These are phyloP conservation scores for Geranium brycei DNA, from an alignment of 345 rosid genomes.

Conservation along the genomic window DNA sequence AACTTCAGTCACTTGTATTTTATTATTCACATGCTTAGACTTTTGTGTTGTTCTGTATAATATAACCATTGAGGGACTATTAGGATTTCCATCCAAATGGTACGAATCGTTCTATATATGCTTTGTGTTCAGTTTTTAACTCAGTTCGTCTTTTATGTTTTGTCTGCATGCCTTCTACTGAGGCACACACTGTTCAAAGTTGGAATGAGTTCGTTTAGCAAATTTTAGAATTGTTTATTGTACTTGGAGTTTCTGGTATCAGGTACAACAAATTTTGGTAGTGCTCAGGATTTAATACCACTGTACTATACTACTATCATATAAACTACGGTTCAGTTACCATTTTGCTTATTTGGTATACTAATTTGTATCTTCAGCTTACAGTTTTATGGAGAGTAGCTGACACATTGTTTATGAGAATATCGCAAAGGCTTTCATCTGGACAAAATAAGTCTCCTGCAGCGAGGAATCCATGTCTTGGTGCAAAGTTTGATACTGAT, in stretches of 20 bases:
- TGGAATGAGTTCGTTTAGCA: not conserved
- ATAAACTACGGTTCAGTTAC: not conserved
- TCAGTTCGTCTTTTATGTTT: not conserved
- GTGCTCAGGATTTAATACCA: not conserved
- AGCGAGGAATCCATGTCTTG: slow-evolving; percentile 46
- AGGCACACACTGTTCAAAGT: not conserved
- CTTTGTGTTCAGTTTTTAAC: too few relatives aligned
- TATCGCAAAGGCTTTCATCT: slow-evolving; percentile 25
- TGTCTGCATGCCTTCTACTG: not conserved
- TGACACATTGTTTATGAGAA: slow-evolving; percentile 52
- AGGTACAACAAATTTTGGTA: too few relatives aligned
- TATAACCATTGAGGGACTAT: too few relatives aligned
- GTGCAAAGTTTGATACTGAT: slow-evolving; percentile 57
- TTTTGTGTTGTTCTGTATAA: too few relatives aligned
- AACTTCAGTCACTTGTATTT: too few relatives aligned
- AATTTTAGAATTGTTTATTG: not conserved
- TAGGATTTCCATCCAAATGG: too few relatives aligned
- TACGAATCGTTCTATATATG: too few relatives aligned
- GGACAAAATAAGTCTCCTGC: slow-evolving; percentile 35
- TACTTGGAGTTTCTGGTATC: not conserved
- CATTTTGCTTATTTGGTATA: slow-evolving; percentile 12
- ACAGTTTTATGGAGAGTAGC: slow-evolving; percentile 92
- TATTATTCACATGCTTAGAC: too few relatives aligned
- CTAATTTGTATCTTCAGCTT: slow-evolving; percentile 72
- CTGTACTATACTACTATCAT: not conserved